These are phyloP conservation scores for Plasmopara viticola DNA, from an alignment of 352 stramenopile genomes.

Conservation along the genomic window DNA sequence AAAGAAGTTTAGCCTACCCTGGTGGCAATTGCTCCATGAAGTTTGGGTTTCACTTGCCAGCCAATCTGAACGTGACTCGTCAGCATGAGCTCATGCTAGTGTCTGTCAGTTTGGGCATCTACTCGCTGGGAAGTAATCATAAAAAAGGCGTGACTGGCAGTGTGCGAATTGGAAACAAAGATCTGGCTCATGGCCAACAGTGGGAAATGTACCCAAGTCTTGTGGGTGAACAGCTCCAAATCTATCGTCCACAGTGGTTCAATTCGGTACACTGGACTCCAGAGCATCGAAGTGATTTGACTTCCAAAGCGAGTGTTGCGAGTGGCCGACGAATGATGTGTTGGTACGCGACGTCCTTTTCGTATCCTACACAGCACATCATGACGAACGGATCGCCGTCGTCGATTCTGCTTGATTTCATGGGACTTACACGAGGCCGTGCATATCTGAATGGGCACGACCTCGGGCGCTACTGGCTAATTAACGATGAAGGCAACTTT, in stretches of 20 bases:
- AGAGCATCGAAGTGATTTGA: not conserved
- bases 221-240: slow-evolving; percentile 56
- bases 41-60: slow-evolving; percentile 38
- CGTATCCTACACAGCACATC: slow-evolving; percentile 9
- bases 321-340: slow-evolving; percentile 28
- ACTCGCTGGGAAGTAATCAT: slow-evolving; percentile 46
- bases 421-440: slow-evolving; percentile 51
- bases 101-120: slow-evolving; percentile 55
- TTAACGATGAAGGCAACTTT: slow-evolving; percentile 41
- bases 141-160: slow-evolving; percentile 51
- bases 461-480: slow-evolving; percentile 63
- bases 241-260: slow-evolving; percentile 42
- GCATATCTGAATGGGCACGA: slow-evolving; percentile 62
- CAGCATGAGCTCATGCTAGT: slow-evolving; percentile 39
- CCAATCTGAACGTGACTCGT: slow-evolving; percentile 19
- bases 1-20: slow-evolving; percentile 41
- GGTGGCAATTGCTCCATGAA: slow-evolving; percentile 44
- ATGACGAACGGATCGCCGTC: slow-evolving; percentile 16
- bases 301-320: not conserved
- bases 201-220: slow-evolving; percentile 61
- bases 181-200: slow-evolving; percentile 17
- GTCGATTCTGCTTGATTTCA: slow-evolving; percentile 52
- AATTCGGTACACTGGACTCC: slow-evolving; percentile 44
- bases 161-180: slow-evolving; percentile 36
- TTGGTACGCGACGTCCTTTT: slow-evolving; percentile 53